These are phyloP conservation scores for Capronia americana DNA, from an alignment of 2,329 filamentous ascomycete genomes.

Conservation along the genomic window DNA sequence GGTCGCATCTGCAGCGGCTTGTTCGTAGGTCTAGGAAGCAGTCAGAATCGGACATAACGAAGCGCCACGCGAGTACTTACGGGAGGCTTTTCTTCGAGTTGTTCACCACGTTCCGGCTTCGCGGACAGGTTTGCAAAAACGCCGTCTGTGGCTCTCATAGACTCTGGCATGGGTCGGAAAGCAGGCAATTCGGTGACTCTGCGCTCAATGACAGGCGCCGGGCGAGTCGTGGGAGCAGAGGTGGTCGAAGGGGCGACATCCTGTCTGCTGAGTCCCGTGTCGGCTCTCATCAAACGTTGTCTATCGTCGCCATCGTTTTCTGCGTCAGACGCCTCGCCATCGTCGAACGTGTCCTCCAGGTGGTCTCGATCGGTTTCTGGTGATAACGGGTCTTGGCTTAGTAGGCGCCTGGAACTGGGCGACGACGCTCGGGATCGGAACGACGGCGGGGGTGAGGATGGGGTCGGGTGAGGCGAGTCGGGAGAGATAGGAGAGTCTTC, in stretches of 20 bases:
- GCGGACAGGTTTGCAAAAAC: constrained; percentile 96
- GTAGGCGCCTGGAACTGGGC: constrained; percentile 59
- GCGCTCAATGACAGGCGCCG: constrained; percentile 48
- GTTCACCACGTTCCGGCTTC: constrained; percentile 81
- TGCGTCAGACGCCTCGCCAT: constrained; percentile 73
- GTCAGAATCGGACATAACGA: constrained; percentile 33
- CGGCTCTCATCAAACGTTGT: constrained; percentile 81
- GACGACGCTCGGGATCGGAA: constrained; percentile 87
- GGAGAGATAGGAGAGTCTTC: constrained; percentile 38
- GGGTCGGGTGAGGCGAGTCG: constrained; percentile 43
- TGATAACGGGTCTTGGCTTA: constrained; percentile 58
- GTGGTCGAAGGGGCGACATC: constrained; percentile 19
- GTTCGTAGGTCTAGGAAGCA: constrained; percentile 83
- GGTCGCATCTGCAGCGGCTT: constrained; percentile 93
- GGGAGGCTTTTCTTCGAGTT: constrained; percentile 89
- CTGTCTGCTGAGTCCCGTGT: constrained; percentile 42
- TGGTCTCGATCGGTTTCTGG: constrained; percentile 72
- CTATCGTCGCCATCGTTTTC: constrained; percentile 80
- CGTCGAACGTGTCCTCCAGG: constrained; percentile 89
- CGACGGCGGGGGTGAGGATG: constrained; percentile 67
- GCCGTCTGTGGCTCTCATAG: constrained; percentile 74
- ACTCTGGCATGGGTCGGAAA: constrained; percentile 49
- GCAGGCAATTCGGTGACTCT: constrained; percentile 62
- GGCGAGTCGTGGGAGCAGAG: constrained; percentile 17
- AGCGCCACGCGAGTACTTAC: constrained; percentile 61